These are phyloP conservation scores for Neoarthrinium moseri DNA, from an alignment of 2,329 filamentous ascomycete species.

Conservation along the genomic window DNA sequence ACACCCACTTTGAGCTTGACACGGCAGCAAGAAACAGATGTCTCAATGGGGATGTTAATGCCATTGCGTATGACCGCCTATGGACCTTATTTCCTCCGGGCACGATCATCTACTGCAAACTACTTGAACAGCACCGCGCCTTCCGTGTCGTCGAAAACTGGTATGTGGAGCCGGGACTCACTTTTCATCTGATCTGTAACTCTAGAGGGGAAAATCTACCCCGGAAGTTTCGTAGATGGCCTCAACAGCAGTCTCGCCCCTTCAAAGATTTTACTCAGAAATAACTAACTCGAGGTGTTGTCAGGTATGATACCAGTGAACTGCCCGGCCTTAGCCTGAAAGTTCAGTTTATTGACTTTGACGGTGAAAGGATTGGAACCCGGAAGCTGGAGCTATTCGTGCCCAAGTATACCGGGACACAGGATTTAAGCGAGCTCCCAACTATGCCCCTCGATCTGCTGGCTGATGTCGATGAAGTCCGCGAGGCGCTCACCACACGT, in stretches of 20 bases:
- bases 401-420: slow-evolving; percentile 23
- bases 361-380: slow-evolving; percentile 31
- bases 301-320: slow-evolving; percentile 21
- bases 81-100: slow-evolving; percentile 29
- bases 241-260: too few species aligned
- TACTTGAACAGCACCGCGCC: slow-evolving; percentile 25
- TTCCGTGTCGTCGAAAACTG: slow-evolving; percentile 25
- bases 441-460: slow-evolving; percentile 28
- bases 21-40: slow-evolving; percentile 24
- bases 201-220: too few species aligned
- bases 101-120: slow-evolving; percentile 22
- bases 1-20: slow-evolving; percentile 29
- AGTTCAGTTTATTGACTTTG: slow-evolving; percentile 29
- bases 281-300: too few species aligned
- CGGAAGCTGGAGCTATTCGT: slow-evolving; percentile 22
- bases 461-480: slow-evolving; percentile 19
- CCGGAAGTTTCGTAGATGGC: too few species aligned
- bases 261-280: too few species aligned
- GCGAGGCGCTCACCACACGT: slow-evolving; percentile 21
- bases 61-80: slow-evolving; percentile 24
- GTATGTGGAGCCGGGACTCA: too few species aligned
- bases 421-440: slow-evolving; percentile 24
- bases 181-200: too few species aligned
- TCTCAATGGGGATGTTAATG: slow-evolving; percentile 20
- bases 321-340: slow-evolving; percentile 21